phyloP scores from a whole-genome alignment of 768 basidiomycete species.

The Mycena metata region DNA sequence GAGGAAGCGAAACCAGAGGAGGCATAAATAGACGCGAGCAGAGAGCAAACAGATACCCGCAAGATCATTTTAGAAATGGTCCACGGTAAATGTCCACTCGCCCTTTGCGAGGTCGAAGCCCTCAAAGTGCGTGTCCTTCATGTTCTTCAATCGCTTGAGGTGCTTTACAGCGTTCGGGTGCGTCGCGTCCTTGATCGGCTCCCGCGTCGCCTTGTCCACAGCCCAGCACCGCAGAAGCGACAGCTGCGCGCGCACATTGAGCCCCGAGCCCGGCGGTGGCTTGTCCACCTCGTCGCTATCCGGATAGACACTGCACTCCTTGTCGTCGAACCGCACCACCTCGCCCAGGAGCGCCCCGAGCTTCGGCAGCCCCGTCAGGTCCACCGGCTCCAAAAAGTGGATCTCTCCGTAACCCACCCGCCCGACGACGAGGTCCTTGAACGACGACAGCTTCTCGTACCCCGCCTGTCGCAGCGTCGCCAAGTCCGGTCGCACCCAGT shows the following conservation, averaged over 20 bases:
- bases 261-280: conserved; percentile 84
- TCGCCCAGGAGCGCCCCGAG: conserved; percentile 89
- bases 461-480: conserved; percentile 77
- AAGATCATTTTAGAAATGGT: conserved; percentile 76
- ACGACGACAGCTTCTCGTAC: conserved; percentile 79
- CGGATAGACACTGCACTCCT: conserved; percentile 94
- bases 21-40: conserved; percentile 8
- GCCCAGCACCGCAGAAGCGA: conserved; percentile 88
- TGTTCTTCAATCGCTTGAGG: conserved; percentile 83
- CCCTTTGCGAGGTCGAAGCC: conserved; percentile 84
- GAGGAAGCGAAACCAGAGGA: background rate
- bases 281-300: conserved; percentile 90
- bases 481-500: conserved; percentile 89
- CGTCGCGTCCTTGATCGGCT: conserved; percentile 87
- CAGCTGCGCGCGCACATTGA: conserved; percentile 90
- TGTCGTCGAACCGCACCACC: conserved; percentile 89
- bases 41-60: background rate
- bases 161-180: conserved; percentile 80
- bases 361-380: conserved; percentile 87
- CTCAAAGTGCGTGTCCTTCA: conserved; percentile 90
- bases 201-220: conserved; percentile 90
- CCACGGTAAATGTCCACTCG: conserved; percentile 93
- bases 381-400: conserved; percentile 82
- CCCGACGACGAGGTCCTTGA: conserved; percentile 86
- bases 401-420: conserved; percentile 94